These are phyloP conservation scores for Barbatosphaeria neglecta DNA, from an alignment of 495 filamentous ascomycete species.

Conservation along the genomic window DNA sequence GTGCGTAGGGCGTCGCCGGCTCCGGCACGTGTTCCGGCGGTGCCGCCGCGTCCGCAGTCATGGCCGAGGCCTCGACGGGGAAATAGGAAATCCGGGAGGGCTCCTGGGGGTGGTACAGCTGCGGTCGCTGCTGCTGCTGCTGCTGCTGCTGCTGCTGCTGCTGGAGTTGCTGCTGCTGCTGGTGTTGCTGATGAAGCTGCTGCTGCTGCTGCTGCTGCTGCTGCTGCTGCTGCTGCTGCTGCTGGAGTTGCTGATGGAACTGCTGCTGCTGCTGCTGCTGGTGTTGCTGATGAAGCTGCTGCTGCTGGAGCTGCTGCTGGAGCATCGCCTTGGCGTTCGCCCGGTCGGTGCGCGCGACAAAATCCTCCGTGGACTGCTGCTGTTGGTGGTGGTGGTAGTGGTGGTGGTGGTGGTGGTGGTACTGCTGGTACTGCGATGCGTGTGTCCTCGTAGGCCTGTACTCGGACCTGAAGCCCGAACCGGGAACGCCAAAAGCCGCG, in stretches of 20 bases:
- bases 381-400: background rate
- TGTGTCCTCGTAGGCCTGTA: no score
- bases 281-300: background rate
- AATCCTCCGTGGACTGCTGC: background rate
- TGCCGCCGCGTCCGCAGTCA: background rate
- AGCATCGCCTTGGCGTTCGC: background rate
- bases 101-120: background rate
- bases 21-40: background rate
- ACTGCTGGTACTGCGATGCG: no score
- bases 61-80: no score
- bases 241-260: background rate
- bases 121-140: background rate
- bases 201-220: background rate
- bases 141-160: constrained; percentile 2
- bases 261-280: background rate
- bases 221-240: background rate
- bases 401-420: no score
- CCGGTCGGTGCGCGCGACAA: background rate
- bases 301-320: constrained; percentile 1
- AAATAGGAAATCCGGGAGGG: no score
- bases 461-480: no score
- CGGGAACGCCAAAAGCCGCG: background rate
- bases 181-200: background rate
- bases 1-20: background rate
- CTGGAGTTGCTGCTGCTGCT: background rate